Conservation (phyloP, 75 land plant genomes). For the Gnetum montanum region DNA sequence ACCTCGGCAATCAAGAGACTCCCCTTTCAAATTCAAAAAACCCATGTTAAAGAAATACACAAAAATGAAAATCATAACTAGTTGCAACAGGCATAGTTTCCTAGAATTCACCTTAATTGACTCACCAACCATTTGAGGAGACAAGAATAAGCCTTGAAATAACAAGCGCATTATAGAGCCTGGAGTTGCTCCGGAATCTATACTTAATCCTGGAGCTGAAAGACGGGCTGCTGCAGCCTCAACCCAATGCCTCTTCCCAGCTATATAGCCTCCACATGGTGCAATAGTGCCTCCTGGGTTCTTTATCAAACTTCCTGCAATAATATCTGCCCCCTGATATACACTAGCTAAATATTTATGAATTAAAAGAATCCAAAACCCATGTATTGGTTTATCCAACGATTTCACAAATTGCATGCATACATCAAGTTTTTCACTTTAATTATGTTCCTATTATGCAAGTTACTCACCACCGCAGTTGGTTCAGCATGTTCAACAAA, state of each 20-base stretch:
- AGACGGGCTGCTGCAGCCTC: conserved; percentile 86
- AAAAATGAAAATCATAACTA: not conserved
- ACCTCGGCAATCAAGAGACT: conserved; percentile 81
- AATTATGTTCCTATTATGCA: no score
- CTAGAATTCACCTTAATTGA: conserved; percentile 62
- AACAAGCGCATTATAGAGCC: conserved; percentile 78
- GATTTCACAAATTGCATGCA: no score
- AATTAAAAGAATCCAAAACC: no score
- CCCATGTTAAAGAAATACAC: conserved; percentile 2
- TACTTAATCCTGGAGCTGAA: conserved; percentile 86
- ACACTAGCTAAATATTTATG: conserved; percentile 1
- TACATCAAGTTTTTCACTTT: no score
- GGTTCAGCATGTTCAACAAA: conserved; percentile 81
- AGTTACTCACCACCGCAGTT: conserved; percentile 76
- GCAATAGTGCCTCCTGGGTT: conserved; percentile 98
- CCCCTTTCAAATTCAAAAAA: no score
- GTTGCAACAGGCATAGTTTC: not conserved
- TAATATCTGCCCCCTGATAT: conserved; percentile 85
- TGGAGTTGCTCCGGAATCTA: conserved; percentile 81
- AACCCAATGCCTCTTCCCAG: conserved; percentile 70
- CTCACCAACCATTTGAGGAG: conserved; percentile 97
- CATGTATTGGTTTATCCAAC: no score
- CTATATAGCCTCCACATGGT: conserved; percentile 96
- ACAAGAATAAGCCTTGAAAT: conserved; percentile 83
- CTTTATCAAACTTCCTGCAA: conserved; percentile 96